Base-by-base conservation (phyloP, 768 basidiomycete species). In the Collybia nuda region DNA sequence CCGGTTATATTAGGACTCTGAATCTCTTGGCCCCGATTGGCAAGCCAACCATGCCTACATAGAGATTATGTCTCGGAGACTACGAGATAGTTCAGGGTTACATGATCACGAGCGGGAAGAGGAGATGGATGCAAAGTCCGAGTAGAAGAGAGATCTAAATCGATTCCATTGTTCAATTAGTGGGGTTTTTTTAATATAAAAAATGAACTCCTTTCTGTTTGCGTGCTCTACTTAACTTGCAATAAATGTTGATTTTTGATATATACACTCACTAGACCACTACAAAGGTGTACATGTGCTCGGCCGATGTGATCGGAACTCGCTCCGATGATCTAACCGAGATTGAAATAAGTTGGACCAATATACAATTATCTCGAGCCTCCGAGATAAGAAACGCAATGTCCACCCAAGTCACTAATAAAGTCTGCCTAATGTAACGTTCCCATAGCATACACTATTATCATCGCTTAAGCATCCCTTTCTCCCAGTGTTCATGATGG, bases 341-440 rank as follows among this genome's bases (percentile, higher is more conserved):
- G 32, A 32, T 32, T 32, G 32, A 32, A 32, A 32, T 6, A 32
- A 32, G 24, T 26, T 26, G 24, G 24, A 26, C n/a, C n/a, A n/a
- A n/a, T n/a, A 7, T 32, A 32, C 32, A 11, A 32, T 32, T 11
- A 32, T 4, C 7, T 32, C 14, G 9, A 32, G 14, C 32, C 12
- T 32, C n/a, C n/a, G 32, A 14, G 32, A 32, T 11, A 32, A 9
- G 32, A 32, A 32, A 11, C 32, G 35, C 36, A 44, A 62, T 62
- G 61, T 44, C 55, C 42, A 39, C 62, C 12, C 54, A 81, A 62
- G 79, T 87, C 45, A 88, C 88, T 71, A 84, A 92, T 77, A 94
- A 92, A 75, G 88, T 95, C 69, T 94, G 93, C 68, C 77, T 94
- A 54, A 93, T 94, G 92, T 90, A 67, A 62, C 2, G 85, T 67